Base-by-base conservation (phyloP, 73 alveolate species). In the Tetrahymena thermophila region DNA sequence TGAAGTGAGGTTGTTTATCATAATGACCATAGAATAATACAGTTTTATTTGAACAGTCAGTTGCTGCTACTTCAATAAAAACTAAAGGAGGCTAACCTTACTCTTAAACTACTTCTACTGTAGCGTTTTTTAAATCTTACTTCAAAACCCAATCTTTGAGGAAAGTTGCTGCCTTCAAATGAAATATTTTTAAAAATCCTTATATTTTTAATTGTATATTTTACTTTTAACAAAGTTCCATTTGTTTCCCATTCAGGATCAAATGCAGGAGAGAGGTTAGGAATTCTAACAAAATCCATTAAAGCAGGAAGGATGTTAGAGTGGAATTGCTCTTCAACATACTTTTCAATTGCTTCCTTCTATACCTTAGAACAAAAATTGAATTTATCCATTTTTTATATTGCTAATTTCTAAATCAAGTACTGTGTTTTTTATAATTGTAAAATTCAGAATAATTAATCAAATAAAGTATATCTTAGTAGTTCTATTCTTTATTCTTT, bases 231-330 rank as follows among this genome's bases (percentile, higher is more conserved):
- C 34, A 98, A 95, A 35, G 96, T 96, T 15, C 98, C 98, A 93
- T 99, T 99, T 37, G 98, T 96, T 43, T 95, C 96, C 99, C 98
- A 99, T 84, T 99, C 98, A 0, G 98, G 97, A 96, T 99, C 99
- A 93, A 96, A 98, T 85, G 94, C 96, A 42, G 99, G 99, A 34
- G 99, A 96, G 85, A 99, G 96, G 94, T 98, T 99, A 31, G 99
- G 99, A 34, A 98, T 98, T 58, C 98, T 95, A 84, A 99, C 97
- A 95, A 97, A 99, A 83, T 98, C 99, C 55, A 85, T 34, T 31
- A 99, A 97, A 21, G 98, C 97, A 28, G 98, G 98, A n/a, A 99
- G 96, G 85, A 99, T 96, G 37, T 71, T 71, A 31, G 89, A 71
- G 37, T 71, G 40, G 35, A 71, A 71, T 71, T 71, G 23, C 31